These are phyloP conservation scores for Neurospora sp. DNA, from an alignment of 495 filamentous ascomycete genomes.

Conservation along the genomic window DNA sequence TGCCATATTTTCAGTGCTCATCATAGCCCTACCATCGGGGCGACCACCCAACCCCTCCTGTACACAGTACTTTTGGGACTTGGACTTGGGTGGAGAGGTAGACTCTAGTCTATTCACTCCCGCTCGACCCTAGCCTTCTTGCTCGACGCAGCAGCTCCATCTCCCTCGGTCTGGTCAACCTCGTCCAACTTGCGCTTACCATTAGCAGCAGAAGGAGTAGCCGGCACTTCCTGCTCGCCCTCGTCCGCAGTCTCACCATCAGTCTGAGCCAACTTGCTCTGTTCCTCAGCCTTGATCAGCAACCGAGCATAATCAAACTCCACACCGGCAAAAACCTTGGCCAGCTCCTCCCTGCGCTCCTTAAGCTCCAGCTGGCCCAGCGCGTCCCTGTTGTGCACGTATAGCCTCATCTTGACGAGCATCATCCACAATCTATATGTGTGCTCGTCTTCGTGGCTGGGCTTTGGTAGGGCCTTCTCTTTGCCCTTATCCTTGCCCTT, in stretches of 20 bases:
- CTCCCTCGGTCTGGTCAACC: neutral
- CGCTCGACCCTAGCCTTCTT: conserved; percentile 28
- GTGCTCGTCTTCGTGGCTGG: conserved; percentile 28
- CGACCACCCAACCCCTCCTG: neutral
- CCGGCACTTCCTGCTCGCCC: neutral
- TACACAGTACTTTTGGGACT: neutral
- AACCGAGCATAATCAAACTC: conserved; percentile 72
- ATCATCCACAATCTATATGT: conserved; percentile 73
- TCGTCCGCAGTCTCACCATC: neutral
- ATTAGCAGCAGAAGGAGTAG: conserved; percentile 10
- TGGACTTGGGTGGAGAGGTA: neutral
- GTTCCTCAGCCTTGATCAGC: conserved; percentile 33
- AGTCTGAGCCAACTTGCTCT: conserved; percentile 6
- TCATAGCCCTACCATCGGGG: neutral
- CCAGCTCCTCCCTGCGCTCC: conserved; percentile 73
- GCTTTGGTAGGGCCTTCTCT: conserved; percentile 8
- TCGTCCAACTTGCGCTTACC: conserved; percentile 22
- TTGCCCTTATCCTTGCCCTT: neutral
- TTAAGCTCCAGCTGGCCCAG: conserved; percentile 66
- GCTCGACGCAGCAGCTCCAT: conserved; percentile 4
- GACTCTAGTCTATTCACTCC: neutral
- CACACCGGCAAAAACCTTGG: conserved; percentile 65
- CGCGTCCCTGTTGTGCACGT: conserved; percentile 63
- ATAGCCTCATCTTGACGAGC: conserved; percentile 71
- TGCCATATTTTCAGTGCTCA: neutral